Percentiles rank a stretch among this genome's conserved stretches.
Evolutionary conservation across 305 asterid species (phyloP).

Genomic region (Withania somnifera): DNA sequence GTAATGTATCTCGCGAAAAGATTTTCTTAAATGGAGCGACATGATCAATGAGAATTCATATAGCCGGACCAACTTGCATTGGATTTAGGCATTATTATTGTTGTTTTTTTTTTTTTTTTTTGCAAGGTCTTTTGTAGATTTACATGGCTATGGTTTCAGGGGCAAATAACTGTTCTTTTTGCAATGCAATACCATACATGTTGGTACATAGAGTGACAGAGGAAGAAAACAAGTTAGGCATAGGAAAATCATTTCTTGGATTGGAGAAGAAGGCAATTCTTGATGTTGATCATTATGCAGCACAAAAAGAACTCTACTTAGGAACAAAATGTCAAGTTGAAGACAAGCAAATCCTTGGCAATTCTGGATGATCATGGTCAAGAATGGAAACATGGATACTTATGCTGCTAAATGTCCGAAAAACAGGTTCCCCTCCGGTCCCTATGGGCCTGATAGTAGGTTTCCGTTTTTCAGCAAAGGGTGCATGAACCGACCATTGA

Average conservation of each 20-base stretch:
- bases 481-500: constrained; percentile 67
- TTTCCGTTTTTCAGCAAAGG: constrained; percentile 71
- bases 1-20: too few relatives aligned
- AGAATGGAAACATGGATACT: constrained; percentile 73
- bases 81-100: too few relatives aligned
- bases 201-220: constrained; percentile 55
- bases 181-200: constrained; percentile 30
- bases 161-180: constrained; percentile 25
- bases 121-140: not conserved
- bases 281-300: constrained; percentile 46
- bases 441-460: constrained; percentile 41
- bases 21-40: too few relatives aligned
- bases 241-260: constrained; percentile 40
- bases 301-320: constrained; percentile 49
- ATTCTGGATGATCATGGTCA: constrained; percentile 81
- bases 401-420: constrained; percentile 54
- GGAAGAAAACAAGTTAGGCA: constrained; percentile 44
- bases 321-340: constrained; percentile 57
- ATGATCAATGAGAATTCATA: too few relatives aligned
- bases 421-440: constrained; percentile 36
- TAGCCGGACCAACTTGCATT: too few relatives aligned
- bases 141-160: not conserved
- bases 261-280: constrained; percentile 21
- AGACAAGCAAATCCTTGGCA: constrained; percentile 60
- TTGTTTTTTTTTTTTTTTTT: too few relatives aligned